phyloP scores from a whole-genome alignment of 2,329 filamentous ascomycete species.

The Xenoacremonium recifei region DNA sequence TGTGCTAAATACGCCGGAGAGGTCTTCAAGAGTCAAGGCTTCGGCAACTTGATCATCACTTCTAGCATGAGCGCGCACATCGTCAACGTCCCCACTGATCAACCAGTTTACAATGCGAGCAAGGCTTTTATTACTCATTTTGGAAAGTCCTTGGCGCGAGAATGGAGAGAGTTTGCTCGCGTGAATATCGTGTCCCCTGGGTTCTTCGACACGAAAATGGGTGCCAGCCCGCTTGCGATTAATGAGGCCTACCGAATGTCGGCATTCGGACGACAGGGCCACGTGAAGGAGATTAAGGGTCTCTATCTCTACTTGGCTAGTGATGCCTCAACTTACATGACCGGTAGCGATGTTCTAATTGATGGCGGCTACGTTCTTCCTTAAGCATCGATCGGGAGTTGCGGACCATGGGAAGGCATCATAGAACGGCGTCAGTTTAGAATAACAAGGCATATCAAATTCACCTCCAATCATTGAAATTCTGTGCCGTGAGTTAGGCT shows the following conservation, averaged over 20 bases:
- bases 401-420: no score
- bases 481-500: no score
- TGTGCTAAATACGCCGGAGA: conserved; percentile 43
- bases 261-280: conserved; percentile 53
- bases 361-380: conserved; percentile 37
- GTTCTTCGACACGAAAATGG: conserved; percentile 54
- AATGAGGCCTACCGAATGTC: conserved; percentile 52
- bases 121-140: conserved; percentile 56
- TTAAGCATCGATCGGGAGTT: no score
- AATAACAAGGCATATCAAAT: no score
- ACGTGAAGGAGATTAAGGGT: conserved; percentile 66
- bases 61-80: conserved; percentile 48
- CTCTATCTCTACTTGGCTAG: conserved; percentile 53
- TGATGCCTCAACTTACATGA: conserved; percentile 50
- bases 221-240: conserved; percentile 39
- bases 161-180: conserved; percentile 55
- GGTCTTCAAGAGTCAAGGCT: conserved; percentile 41
- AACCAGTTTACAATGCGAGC: conserved; percentile 54
- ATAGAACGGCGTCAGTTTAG: no score
- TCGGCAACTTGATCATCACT: conserved; percentile 51
- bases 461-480: no score
- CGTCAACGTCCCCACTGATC: conserved; percentile 50
- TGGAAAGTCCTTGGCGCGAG: conserved; percentile 51
- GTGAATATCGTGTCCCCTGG: conserved; percentile 49
- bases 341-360: conserved; percentile 47